Evolutionary conservation across 2,329 filamentous ascomycete genomes (phyloP).

Genomic region (Rhynchosporium graminicola): DNA sequence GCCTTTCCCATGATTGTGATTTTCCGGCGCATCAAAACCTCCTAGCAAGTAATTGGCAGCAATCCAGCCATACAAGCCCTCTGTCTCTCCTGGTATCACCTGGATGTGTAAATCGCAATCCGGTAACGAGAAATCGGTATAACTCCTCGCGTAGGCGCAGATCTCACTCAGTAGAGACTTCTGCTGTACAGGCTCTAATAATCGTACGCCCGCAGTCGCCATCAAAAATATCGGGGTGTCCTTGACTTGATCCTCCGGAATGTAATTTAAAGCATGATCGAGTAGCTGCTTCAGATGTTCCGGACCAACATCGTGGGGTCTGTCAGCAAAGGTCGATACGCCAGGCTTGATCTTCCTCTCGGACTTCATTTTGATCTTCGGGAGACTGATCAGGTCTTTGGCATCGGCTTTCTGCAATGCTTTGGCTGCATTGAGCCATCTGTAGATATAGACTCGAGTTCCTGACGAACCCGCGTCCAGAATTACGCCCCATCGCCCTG

Average conservation of each 20-base stretch:
- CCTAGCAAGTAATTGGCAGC: conserved; percentile 94
- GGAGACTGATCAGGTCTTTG: conserved; percentile 67
- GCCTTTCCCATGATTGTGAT: conserved; percentile 78
- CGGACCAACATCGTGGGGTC: conserved; percentile 72
- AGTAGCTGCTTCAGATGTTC: conserved; percentile 81
- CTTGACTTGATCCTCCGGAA: conserved; percentile 73
- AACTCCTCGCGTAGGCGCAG: conserved; percentile 76
- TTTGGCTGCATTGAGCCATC: conserved; percentile 78
- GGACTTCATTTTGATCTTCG: conserved; percentile 79
- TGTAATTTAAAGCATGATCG: conserved; percentile 75
- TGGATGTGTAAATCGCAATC: conserved; percentile 89
- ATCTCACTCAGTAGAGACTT: conserved; percentile 72
- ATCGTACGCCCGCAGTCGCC: conserved; percentile 91
- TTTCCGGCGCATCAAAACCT: conserved; percentile 76
- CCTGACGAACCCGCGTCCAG: conserved; percentile 97
- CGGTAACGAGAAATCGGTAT: conserved; percentile 82
- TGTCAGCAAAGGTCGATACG: conserved; percentile 84
- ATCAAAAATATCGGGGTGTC: conserved; percentile 94
- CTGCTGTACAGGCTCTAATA: conserved; percentile 75
- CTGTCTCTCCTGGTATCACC: conserved; percentile 92
- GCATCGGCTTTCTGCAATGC: conserved; percentile 62
- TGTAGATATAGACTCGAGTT: conserved; percentile 91
- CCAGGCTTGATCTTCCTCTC: conserved; percentile 94
- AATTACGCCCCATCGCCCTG: conserved; percentile 80
- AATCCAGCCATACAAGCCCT: conserved; percentile 96